Base-by-base conservation (phyloP, 306 rosid genomes). In the Sicyos edulis region DNA sequence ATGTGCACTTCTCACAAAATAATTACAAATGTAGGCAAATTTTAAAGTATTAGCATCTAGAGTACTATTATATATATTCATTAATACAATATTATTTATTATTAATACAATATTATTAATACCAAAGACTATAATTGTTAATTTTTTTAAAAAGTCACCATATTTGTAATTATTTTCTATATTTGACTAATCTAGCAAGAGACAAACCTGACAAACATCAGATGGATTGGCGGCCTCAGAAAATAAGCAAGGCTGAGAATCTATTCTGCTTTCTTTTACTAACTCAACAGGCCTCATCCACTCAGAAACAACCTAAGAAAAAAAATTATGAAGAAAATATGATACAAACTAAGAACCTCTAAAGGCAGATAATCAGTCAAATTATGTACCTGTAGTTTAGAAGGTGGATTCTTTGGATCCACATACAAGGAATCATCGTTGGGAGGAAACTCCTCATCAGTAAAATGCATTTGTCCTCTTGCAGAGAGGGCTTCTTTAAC, bases 361-460 rank as follows among this genome's bases (percentile, higher is more conserved):
- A 1, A 54, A 20, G 14, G 24, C 71, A 42, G 17, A 14, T 51
- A 6, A 32, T 9, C 19, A 51, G 34, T 19, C 44, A 61, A n/a
- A 32, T 59, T 73, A 72, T 49, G 14, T 54, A 91, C 97, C 87
- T 86, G 97, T 78, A 95, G 81, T 83, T 91, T 95, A 54, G 85
- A 61, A 13, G 97, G 96, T 74, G 97, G 97, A 77, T 83, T 89
- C 61, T 64, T 83, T 40, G 96, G 84, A 81, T 95, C 99, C 64
- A 95, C 78, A 80, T 77, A 95, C 81, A 95, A 80, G 12, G 99
- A 91, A 40, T 74, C 96, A 51, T 87, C 95, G 77, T 76, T 89
- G 76, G 99, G 99, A 75, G 97, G 99, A 83, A 95, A 95, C 82
- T 95, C 99, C 77, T 91, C 96, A 80, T 95, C 99, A 8, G 99